These are phyloP conservation scores for Mycosphaerella sp. DNA, from an alignment of 2,329 filamentous ascomycete species.

Conservation along the genomic window DNA sequence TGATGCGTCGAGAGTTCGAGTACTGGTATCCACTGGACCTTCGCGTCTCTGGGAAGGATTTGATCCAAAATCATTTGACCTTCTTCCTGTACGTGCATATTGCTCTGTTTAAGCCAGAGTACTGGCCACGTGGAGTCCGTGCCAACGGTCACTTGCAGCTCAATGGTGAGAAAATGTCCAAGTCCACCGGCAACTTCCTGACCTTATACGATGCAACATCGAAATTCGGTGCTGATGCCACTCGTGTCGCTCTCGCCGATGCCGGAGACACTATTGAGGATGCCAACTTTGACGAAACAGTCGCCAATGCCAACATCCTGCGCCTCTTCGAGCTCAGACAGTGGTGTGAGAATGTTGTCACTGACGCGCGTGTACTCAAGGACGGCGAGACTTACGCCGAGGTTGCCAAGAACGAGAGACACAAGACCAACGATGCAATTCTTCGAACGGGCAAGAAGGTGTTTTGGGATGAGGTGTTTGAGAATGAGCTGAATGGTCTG, in stretches of 20 bases:
- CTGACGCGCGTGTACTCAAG: conserved; percentile 49
- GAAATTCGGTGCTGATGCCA: conserved; percentile 93
- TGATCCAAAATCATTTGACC: conserved; percentile 90
- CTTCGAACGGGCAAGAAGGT: conserved; percentile 69
- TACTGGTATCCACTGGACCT: conserved; percentile 96
- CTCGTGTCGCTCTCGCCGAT: conserved; percentile 84
- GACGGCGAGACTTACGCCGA: conserved; percentile 39
- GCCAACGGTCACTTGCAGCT: conserved; percentile 89
- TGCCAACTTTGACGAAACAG: conserved; percentile 93
- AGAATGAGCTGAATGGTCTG: conserved; percentile 84
- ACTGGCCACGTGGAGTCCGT: conserved; percentile 81
- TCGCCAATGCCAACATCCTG: conserved; percentile 86
- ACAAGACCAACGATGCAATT: conserved; percentile 49
- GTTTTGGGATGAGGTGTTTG: conserved; percentile 83
- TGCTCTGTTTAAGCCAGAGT: conserved; percentile 78
- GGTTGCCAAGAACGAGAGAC: conserved; percentile 38
- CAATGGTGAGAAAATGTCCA: conserved; percentile 98
- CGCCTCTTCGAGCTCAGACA: conserved; percentile 76
- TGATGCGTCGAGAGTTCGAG: conserved; percentile 84
- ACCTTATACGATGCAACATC: conserved; percentile 77
- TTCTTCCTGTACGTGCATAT: conserved; percentile 94
- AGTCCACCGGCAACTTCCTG: conserved; percentile 95
- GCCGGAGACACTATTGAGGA: conserved; percentile 91
- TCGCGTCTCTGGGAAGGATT: conserved; percentile 81
- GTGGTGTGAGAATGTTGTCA: conserved; percentile 82